Conservation (phyloP, 805 yeast genomes). For the Metschnikowia anglica region DNA sequence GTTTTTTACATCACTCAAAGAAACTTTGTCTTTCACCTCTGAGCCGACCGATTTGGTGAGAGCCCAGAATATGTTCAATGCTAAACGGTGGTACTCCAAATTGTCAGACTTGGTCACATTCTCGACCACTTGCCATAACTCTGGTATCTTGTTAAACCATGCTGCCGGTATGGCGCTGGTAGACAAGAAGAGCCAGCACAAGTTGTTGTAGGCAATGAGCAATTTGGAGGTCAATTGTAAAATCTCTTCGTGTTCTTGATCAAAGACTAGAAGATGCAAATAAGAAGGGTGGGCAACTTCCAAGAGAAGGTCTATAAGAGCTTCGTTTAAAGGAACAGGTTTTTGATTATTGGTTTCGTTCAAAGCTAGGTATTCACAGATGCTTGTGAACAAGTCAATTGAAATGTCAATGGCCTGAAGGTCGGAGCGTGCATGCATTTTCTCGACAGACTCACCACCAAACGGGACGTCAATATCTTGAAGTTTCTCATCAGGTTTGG, state of each 20-base stretch:
- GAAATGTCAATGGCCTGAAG: constrained; percentile 67
- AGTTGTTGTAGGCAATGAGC: constrained; percentile 68
- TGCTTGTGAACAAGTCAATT: constrained; percentile 73
- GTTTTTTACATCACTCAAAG: constrained; percentile 27
- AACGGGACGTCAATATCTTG: constrained; percentile 27
- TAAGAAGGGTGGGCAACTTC: constrained; percentile 31
- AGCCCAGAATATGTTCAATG: constrained; percentile 40
- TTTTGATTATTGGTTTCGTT: constrained; percentile 25
- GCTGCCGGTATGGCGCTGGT: constrained; percentile 31
- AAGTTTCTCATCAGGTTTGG: constrained; percentile 16
- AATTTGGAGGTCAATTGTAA: constrained; percentile 52
- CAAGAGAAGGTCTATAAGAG: constrained; percentile 23
- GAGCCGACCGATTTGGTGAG: constrained; percentile 38
- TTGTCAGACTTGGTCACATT: constrained; percentile 17
- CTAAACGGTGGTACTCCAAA: constrained; percentile 30
- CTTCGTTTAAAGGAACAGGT: constrained; percentile 24
- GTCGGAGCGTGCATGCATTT: constrained; percentile 47
- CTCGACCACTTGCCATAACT: constrained; percentile 32
- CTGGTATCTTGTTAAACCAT: constrained; percentile 37
- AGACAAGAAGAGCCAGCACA: constrained; percentile 55
- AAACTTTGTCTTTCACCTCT: constrained; percentile 27
- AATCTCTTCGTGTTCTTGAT: constrained; percentile 26
- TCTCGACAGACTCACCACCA: constrained; percentile 34
- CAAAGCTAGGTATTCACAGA: constrained; percentile 56
- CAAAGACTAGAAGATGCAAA: constrained; percentile 38